A percentile compares a stretch with the other conserved stretches of the same genome.
phyloP scores from a whole-genome alignment of 2,329 filamentous ascomycete genomes.

The Calonectria pauciramosa region DNA sequence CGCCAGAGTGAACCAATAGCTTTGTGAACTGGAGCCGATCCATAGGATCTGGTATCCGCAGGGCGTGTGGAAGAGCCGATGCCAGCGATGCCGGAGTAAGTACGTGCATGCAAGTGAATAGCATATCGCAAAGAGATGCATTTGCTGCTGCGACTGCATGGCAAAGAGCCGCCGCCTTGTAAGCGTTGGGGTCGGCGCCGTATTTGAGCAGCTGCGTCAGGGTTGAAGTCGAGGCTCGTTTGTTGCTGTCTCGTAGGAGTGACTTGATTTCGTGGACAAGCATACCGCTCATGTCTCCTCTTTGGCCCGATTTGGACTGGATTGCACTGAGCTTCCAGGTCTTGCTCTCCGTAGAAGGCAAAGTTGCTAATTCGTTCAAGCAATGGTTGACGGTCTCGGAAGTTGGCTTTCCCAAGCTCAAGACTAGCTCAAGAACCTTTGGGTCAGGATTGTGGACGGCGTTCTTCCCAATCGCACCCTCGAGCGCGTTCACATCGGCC shows the following conservation, averaged over 20 bases:
- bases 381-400: slow-evolving; percentile 58
- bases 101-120: slow-evolving; percentile 55
- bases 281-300: slow-evolving; percentile 59
- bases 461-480: slow-evolving; percentile 58
- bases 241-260: slow-evolving; percentile 54
- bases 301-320: slow-evolving; percentile 58
- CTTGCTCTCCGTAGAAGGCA: slow-evolving; percentile 61
- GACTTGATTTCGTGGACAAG: slow-evolving; percentile 66
- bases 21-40: slow-evolving; percentile 65
- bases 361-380: slow-evolving; percentile 57
- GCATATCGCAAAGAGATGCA: slow-evolving; percentile 60
- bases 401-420: slow-evolving; percentile 61
- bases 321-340: slow-evolving; percentile 64
- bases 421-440: slow-evolving; percentile 62
- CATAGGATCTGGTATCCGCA: slow-evolving; percentile 65
- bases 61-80: slow-evolving; percentile 64
- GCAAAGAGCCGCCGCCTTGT: slow-evolving; percentile 65
- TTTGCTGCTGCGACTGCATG: slow-evolving; percentile 63
- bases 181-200: slow-evolving; percentile 68
- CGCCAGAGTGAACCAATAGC: slow-evolving; percentile 64
- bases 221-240: slow-evolving; percentile 57
- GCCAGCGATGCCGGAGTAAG: slow-evolving; percentile 61
- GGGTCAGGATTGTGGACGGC: slow-evolving; percentile 60
- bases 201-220: slow-evolving; percentile 62
- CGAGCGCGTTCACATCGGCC: slow-evolving; percentile 66